phyloP scores from a whole-genome alignment of 768 basidiomycete species.

The Neoboletus brunneissimus region DNA sequence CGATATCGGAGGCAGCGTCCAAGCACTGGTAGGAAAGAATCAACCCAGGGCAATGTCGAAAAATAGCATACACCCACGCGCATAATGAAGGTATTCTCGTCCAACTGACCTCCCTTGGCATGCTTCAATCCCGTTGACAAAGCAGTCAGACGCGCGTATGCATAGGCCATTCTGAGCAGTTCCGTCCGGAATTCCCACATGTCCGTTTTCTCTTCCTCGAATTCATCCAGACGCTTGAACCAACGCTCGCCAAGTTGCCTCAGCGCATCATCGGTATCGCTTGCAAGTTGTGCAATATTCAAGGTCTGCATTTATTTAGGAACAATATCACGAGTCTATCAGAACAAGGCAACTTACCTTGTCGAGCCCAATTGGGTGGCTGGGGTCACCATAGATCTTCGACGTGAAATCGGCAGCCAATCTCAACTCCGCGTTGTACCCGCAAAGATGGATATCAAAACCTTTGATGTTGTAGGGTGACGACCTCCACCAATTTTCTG shows the following conservation, averaged over 20 bases:
- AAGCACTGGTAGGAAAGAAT: conserved; percentile 47
- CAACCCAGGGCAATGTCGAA: background rate
- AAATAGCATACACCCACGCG: conserved; percentile 46
- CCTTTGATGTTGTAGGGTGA: conserved; percentile 66
- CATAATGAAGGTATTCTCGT: conserved; percentile 64
- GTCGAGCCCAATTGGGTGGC: conserved; percentile 72
- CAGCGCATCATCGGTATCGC: conserved; percentile 68
- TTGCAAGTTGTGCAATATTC: conserved; percentile 63
- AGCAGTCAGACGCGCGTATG: conserved; percentile 66
- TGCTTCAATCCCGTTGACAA: conserved; percentile 79
- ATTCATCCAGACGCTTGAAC: conserved; percentile 48
- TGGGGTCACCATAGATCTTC: conserved; percentile 70
- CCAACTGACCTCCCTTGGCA: conserved; percentile 51
- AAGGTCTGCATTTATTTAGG: conserved; percentile 41
- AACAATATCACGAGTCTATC: background rate
- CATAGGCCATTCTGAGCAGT: conserved; percentile 58
- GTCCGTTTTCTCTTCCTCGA: conserved; percentile 49
- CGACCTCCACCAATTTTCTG: conserved; percentile 65
- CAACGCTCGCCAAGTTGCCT: conserved; percentile 53
- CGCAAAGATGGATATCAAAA: conserved; percentile 79
- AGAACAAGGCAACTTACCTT: conserved; percentile 42
- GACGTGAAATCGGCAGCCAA: conserved; percentile 57
- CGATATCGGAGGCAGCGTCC: conserved; percentile 62
- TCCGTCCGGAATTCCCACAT: conserved; percentile 61
- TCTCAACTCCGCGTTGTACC: conserved; percentile 73